Percentiles rank a stretch among this genome's conserved stretches.
These are phyloP conservation scores for Leptoxyphium fumago DNA, from an alignment of 2,329 filamentous ascomycete genomes.

Conservation along the genomic window DNA sequence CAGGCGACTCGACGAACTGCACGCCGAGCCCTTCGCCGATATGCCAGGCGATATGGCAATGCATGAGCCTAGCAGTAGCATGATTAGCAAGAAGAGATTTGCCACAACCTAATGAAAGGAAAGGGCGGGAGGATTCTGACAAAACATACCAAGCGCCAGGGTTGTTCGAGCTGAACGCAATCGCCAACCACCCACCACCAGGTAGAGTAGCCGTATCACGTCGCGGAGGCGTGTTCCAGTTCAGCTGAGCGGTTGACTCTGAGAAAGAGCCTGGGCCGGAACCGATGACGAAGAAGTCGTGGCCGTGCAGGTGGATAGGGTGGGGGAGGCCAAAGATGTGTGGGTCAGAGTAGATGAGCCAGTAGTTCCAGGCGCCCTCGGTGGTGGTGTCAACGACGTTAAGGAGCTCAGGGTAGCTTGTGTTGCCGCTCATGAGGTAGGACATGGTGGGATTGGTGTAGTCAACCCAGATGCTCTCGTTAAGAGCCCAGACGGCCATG, in stretches of 20 bases:
- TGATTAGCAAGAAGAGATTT: too few relatives aligned
- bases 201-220: constrained; percentile 34
- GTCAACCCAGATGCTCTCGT: constrained; percentile 27
- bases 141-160: constrained; percentile 31
- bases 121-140: neutral
- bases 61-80: constrained; percentile 22
- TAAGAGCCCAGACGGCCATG: constrained; percentile 24
- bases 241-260: constrained; percentile 18
- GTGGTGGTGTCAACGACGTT: constrained; percentile 28
- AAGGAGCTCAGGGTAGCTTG: constrained; percentile 23
- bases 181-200: constrained; percentile 29
- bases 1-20: constrained; percentile 14
- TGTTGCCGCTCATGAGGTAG: constrained; percentile 29
- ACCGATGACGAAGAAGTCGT: constrained; percentile 20
- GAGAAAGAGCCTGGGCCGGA: constrained; percentile 11
- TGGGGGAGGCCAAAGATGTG: constrained; percentile 22
- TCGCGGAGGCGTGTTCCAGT: constrained; percentile 29
- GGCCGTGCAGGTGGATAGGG: constrained; percentile 23
- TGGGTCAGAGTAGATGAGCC: constrained; percentile 31
- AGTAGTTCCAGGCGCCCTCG: constrained; percentile 29
- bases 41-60: constrained; percentile 15
- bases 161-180: constrained; percentile 38
- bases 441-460: constrained; percentile 31
- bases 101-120: neutral
- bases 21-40: constrained; percentile 13